A percentile compares a stretch with the other conserved stretches of the same genome.
phyloP scores from a whole-genome alignment of 345 rosid genomes.

The Aquilaria sinensis region DNA sequence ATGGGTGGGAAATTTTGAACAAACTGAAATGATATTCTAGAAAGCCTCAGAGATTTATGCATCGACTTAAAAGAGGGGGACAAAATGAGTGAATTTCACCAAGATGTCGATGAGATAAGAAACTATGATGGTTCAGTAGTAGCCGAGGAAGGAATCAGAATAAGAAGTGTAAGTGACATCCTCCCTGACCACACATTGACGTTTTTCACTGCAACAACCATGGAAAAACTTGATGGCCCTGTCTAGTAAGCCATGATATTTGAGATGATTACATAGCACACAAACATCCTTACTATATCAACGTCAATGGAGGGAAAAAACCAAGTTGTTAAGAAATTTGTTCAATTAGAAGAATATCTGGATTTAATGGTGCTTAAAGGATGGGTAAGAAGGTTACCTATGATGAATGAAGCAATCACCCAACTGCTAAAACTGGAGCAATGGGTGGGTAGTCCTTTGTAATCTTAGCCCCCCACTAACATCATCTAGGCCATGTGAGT shows the following conservation, averaged over 20 bases:
- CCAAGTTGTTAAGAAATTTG: not conserved
- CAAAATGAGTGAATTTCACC: slow-evolving; percentile 13
- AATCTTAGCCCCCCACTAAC: slow-evolving; percentile 14
- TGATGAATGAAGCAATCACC: slow-evolving; percentile 36
- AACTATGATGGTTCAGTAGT: slow-evolving; percentile 44
- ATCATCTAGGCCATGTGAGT: too few relatives aligned
- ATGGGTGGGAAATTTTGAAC: too few relatives aligned
- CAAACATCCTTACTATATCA: slow-evolving; percentile 46
- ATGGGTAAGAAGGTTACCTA: slow-evolving; percentile 11
- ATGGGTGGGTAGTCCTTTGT: slow-evolving; percentile 20
- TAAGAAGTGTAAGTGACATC: slow-evolving; percentile 37
- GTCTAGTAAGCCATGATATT: slow-evolving; percentile 60
- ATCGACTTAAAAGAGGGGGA: too few relatives aligned
- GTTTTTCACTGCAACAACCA: slow-evolving; percentile 51
- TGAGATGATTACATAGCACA: slow-evolving; percentile 34
- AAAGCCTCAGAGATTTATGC: too few relatives aligned
- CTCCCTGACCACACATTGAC: slow-evolving; percentile 57
- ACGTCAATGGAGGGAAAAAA: slow-evolving; percentile 16
- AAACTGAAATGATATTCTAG: too few relatives aligned
- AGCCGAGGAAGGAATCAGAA: slow-evolving; percentile 56
- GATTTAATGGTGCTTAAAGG: too few relatives aligned
- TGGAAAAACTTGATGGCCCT: slow-evolving; percentile 52
- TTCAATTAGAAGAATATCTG: not conserved
- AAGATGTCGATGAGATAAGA: slow-evolving; percentile 45
- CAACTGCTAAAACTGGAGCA: slow-evolving; percentile 34